A percentile compares a stretch with the other conserved stretches of the same genome.
Conservation (phyloP, 2,329 filamentous ascomycete genomes). For the Fusarium agapanthi region DNA sequence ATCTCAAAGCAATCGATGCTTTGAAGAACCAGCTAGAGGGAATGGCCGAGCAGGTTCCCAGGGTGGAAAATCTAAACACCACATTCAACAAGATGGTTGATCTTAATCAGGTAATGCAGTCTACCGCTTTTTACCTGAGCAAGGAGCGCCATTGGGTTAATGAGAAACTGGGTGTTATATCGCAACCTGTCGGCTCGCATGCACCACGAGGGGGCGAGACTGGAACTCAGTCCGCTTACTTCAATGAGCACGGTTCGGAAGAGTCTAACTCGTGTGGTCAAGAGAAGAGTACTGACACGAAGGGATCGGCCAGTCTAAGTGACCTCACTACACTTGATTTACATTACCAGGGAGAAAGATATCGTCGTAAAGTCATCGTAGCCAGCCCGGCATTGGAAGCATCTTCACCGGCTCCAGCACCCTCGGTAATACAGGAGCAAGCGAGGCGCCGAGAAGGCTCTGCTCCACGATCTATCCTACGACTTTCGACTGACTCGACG, state of each 20-base stretch:
- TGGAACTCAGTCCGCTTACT: not conserved
- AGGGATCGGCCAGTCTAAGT: not conserved
- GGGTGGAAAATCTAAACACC: slow-evolving; percentile 37
- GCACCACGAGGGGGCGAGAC: not conserved
- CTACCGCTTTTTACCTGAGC: slow-evolving; percentile 43
- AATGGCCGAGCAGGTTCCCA: slow-evolving; percentile 37
- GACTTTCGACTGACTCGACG: slow-evolving; percentile 23
- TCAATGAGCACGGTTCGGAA: not conserved
- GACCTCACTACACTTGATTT: not conserved
- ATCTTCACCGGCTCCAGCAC: slow-evolving; percentile 38
- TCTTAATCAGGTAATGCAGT: slow-evolving; percentile 42
- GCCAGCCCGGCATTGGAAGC: slow-evolving; percentile 41
- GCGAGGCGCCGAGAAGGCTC: slow-evolving; percentile 44
- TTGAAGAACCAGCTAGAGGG: slow-evolving; percentile 39
- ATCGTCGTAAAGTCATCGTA: slow-evolving; percentile 46
- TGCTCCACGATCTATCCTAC: slow-evolving; percentile 49
- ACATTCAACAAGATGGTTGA: slow-evolving; percentile 41
- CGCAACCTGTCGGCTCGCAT: not conserved
- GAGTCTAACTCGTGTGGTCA: not conserved
- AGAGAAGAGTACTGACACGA: not conserved
- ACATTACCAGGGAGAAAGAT: slow-evolving; percentile 4
- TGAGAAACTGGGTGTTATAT: slow-evolving; percentile 28
- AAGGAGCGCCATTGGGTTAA: slow-evolving; percentile 45
- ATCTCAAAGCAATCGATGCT: slow-evolving; percentile 41
- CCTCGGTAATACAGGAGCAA: slow-evolving; percentile 50